phyloP scores from a whole-genome alignment of 148 eudicot species.

The Tetragonia tetragonoides region DNA sequence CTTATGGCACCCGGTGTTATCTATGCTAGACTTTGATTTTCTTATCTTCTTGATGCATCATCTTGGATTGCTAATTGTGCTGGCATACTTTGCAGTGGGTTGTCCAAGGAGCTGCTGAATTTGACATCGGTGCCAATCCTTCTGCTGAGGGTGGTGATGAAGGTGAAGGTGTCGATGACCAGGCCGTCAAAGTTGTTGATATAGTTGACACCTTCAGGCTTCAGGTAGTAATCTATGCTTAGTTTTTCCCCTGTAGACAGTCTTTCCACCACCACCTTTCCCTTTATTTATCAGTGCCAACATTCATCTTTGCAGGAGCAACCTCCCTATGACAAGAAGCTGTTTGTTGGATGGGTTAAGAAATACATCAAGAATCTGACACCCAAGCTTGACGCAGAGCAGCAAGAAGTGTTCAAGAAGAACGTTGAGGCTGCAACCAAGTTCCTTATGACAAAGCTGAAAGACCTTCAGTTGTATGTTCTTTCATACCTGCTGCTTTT shows the following conservation, averaged over 20 bases:
- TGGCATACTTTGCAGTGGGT: conserved; percentile 58
- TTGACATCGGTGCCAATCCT: conserved; percentile 90
- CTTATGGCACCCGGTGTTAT: not conserved
- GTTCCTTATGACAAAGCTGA: conserved; percentile 47
- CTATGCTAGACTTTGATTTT: not conserved
- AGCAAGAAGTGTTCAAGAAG: conserved; percentile 38
- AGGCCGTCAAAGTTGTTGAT: conserved; percentile 42
- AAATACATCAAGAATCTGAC: conserved; percentile 47
- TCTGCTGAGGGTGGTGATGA: conserved; percentile 85
- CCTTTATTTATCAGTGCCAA: not conserved
- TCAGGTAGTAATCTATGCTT: conserved; percentile 18
- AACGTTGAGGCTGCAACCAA: conserved; percentile 41
- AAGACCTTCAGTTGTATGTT: conserved; percentile 52
- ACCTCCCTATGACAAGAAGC: conserved; percentile 52
- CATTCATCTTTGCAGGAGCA: conserved; percentile 36
- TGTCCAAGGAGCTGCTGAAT: conserved; percentile 62
- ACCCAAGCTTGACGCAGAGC: conserved; percentile 33
- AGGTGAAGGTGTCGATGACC: conserved; percentile 43
- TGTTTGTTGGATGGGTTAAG: conserved; percentile 43
- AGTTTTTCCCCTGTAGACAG: not conserved
- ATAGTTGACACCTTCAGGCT: conserved; percentile 45
- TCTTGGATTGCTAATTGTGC: not conserved
- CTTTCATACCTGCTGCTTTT: not conserved
- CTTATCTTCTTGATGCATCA: not conserved
- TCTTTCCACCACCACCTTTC: not conserved